Evolutionary conservation across 2,329 filamentous ascomycete species (phyloP), one percentile per base, ranked within the genome.

Genomic region (Penicillium hesseltinei): DNA sequence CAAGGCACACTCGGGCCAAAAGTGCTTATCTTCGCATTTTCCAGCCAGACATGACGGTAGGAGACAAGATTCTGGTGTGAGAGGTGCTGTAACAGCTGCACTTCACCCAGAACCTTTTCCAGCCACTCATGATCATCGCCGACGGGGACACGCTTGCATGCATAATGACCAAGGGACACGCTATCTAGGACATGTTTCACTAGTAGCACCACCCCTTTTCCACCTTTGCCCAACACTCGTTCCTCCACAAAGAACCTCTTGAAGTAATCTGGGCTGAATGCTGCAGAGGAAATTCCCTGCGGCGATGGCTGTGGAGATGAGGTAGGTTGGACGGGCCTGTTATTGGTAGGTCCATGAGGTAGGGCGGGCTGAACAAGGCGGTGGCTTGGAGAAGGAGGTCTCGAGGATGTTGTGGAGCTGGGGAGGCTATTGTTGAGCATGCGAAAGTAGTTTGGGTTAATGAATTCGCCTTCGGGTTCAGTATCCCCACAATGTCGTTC

Each of bases 41-140:
- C 93, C 17, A 99, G 82, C 94, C 94, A 99, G 33, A 96, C 94
- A 75, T 97, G 94, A 7, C 93, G 88, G 73, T 99, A 99, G 0
- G 92, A 96, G 1, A 99, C 94, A 9, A 99, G 81, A 62, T 99
- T 99, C 56, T 92, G 90, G 70, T 99, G 94, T 0, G 91, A 94
- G 4, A 99, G 84, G 66, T 91, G 90, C 66, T 96, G 92, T 25
- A 99, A 83, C 25, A 97, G 81, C 75, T 96, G 92, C 2, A 99
- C 95, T 74, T 99, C 94, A 45, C 94, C 84, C 51, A 99, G 80
- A 2, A 97, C 88, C 75, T 97, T 97, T 74, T 96, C 91, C 15
- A 99, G 80, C 95, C 94, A 97, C 60, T 88, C 86, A 69, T 97
- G 93, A 67, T 97, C 91, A 69, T 99, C 89, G 15, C 94, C 90